Evolutionary conservation across 148 eudicot genomes (phyloP).

Genomic region (Diospyros lotus): DNA sequence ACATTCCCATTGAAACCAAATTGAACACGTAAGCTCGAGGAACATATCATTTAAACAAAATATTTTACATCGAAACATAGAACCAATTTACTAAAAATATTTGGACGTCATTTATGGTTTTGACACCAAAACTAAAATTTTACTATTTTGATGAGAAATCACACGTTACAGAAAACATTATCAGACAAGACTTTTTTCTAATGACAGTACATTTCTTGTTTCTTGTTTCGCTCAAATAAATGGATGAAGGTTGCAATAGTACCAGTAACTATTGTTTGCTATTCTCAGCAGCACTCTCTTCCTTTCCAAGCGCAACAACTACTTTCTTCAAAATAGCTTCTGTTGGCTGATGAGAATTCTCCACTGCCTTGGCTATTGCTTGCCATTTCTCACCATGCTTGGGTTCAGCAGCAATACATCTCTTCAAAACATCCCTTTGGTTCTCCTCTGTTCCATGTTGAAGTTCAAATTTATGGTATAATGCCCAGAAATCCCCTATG

Average conservation of each 20-base stretch:
- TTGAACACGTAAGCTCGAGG: background rate
- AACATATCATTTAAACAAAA: background rate
- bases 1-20: background rate
- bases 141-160: too few relatives aligned
- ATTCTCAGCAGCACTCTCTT: conserved; percentile 60
- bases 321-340: conserved; percentile 87
- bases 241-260: background rate
- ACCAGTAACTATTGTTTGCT: conserved; percentile 26
- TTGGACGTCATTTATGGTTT: too few relatives aligned
- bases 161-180: too few relatives aligned
- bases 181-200: background rate
- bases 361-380: conserved; percentile 66
- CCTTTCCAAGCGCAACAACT: conserved; percentile 67
- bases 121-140: too few relatives aligned
- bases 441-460: conserved; percentile 83
- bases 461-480: conserved; percentile 75
- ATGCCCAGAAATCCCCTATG: conserved; percentile 90
- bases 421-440: conserved; percentile 72
- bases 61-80: too few relatives aligned
- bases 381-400: conserved; percentile 98
- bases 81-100: too few relatives aligned
- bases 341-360: conserved; percentile 82
- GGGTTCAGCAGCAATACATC: conserved; percentile 83
- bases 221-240: background rate
- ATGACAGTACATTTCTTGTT: background rate